A percentile compares a stretch with the other conserved stretches of the same genome.
Conservation (phyloP, 169 alveolate genomes). For the Babesia caballi region DNA sequence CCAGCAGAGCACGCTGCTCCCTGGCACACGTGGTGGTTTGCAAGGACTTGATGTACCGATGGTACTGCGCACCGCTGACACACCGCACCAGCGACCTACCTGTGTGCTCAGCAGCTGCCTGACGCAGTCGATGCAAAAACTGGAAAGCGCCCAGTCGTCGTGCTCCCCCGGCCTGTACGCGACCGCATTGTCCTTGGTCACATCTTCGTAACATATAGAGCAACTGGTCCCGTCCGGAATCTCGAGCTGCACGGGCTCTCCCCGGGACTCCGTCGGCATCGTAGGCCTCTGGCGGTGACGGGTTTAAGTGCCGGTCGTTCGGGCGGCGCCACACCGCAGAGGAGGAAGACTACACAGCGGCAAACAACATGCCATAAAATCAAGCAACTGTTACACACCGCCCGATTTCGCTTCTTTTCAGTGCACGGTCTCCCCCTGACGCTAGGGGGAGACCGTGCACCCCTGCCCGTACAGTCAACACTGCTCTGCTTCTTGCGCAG, state of each 20-base stretch:
- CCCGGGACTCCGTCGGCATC: background rate
- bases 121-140: slow-evolving; percentile 56
- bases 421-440: no score
- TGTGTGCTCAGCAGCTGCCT: slow-evolving; percentile 35
- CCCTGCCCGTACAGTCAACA: background rate
- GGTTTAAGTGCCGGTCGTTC: background rate
- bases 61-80: slow-evolving; percentile 13
- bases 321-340: background rate
- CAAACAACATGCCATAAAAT: background rate
- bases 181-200: slow-evolving; percentile 40
- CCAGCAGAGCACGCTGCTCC: slow-evolving; percentile 65
- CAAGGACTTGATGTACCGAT: slow-evolving; percentile 37
- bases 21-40: slow-evolving; percentile 59
- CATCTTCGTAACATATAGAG: slow-evolving; percentile 60
- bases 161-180: slow-evolving; percentile 39
- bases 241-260: background rate
- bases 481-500: background rate
- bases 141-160: slow-evolving; percentile 51
- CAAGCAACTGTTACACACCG: no score
- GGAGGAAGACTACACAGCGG: background rate
- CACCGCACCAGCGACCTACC: slow-evolving; percentile 1
- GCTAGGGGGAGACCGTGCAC: no score
- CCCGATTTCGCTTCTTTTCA: no score
- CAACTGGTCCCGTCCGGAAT: slow-evolving; percentile 26
- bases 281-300: background rate